These are phyloP conservation scores for Candida piceae DNA, from an alignment of 805 yeast genomes.

Conservation along the genomic window DNA sequence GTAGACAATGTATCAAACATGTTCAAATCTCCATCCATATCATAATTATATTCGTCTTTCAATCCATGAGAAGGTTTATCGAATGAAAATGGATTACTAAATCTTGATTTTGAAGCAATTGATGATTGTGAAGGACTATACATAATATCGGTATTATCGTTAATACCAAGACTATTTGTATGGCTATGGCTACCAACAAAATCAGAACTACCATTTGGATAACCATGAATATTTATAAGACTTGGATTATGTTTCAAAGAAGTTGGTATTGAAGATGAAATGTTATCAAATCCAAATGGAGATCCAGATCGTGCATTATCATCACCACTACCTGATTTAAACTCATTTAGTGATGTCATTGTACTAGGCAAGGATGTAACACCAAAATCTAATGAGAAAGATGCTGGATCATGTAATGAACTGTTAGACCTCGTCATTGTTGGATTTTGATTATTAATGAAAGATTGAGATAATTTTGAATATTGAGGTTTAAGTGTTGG, in stretches of 20 bases:
- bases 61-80: slow-evolving; percentile 2
- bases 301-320: slow-evolving; percentile 13
- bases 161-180: background rate
- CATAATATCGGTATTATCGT: slow-evolving; percentile 5
- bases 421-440: background rate
- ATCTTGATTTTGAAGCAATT: slow-evolving; percentile 10
- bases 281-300: slow-evolving; percentile 19
- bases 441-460: slow-evolving; percentile 8
- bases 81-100: slow-evolving; percentile 11
- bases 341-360: slow-evolving; percentile 3
- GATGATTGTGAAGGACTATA: slow-evolving; percentile 24
- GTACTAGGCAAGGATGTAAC: slow-evolving; percentile 10
- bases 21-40: slow-evolving; percentile 26
- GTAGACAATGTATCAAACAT: slow-evolving; percentile 23
- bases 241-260: slow-evolving; percentile 21
- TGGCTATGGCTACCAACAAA: too few species aligned
- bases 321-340: slow-evolving; percentile 1
- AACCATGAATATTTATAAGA: slow-evolving; percentile 13
- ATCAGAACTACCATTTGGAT: too few species aligned
- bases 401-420: slow-evolving; percentile 1
- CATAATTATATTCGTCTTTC: slow-evolving; percentile 18
- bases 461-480: slow-evolving; percentile 27
- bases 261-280: slow-evolving; percentile 19
- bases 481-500: slow-evolving; percentile 20
- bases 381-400: slow-evolving; percentile 16